A percentile compares a stretch with the other conserved stretches of the same genome.
phyloP scores from a whole-genome alignment of 768 basidiomycete genomes.

The Xerocomellus chrysenteron region DNA sequence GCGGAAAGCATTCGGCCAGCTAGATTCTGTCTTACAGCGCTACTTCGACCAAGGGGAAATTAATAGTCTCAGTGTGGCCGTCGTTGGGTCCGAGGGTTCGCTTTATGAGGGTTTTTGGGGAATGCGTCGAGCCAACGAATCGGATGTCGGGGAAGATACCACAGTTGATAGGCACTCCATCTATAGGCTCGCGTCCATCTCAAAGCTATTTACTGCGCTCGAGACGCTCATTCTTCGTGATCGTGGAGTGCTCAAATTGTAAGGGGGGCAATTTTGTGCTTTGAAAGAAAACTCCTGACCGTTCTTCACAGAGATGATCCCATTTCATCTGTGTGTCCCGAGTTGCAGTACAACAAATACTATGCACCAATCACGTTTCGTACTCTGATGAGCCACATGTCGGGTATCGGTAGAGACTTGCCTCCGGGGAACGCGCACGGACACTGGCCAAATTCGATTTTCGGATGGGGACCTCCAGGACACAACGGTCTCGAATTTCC shows the following conservation, averaged over 20 bases:
- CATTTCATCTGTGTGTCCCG: conserved; percentile 33
- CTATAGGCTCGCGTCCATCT: conserved; percentile 52
- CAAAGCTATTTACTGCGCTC: conserved; percentile 50
- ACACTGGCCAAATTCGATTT: conserved; percentile 41
- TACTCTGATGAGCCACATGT: conserved; percentile 43
- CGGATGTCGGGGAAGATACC: conserved; percentile 16
- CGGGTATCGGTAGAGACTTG: conserved; percentile 33
- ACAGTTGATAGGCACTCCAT: conserved; percentile 43
- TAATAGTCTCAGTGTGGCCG: conserved; percentile 49
- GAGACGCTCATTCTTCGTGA: conserved; percentile 51
- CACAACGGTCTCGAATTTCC: conserved; percentile 34
- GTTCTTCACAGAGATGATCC: conserved; percentile 44
- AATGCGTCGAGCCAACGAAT: conserved; percentile 43
- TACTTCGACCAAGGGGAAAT: conserved; percentile 36
- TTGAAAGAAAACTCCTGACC: not conserved
- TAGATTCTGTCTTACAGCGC: conserved; percentile 8
- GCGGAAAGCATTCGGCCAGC: conserved; percentile 1
- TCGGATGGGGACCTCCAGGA: conserved; percentile 28
- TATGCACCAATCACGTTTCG: conserved; percentile 38
- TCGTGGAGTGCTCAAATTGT: conserved; percentile 42
- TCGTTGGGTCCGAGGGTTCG: conserved; percentile 45
- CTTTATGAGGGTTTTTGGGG: conserved; percentile 49
- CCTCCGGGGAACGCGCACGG: conserved; percentile 33
- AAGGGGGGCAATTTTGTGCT: not conserved
- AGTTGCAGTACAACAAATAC: conserved; percentile 21